These are phyloP conservation scores for Lasiodiplodia sp. DNA, from an alignment of 2,329 filamentous ascomycete genomes.

Conservation along the genomic window DNA sequence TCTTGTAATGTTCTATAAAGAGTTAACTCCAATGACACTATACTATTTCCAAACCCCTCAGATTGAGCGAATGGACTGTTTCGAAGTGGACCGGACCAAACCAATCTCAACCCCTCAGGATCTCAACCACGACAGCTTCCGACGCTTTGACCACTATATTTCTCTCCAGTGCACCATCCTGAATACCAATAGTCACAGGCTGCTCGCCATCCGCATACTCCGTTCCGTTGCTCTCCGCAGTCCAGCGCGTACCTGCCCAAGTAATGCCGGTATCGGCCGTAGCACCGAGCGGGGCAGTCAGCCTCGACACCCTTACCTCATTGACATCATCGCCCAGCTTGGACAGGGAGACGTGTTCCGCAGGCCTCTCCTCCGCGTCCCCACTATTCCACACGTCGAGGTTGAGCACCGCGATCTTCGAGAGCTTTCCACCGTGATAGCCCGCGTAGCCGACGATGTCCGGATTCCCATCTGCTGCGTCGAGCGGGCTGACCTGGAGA, in stretches of 20 bases:
- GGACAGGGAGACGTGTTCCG: neutral
- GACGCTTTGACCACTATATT: neutral
- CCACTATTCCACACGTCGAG: neutral
- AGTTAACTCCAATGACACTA: neutral
- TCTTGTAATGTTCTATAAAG: neutral
- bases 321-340: neutral
- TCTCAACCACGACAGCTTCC: neutral
- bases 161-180: neutral
- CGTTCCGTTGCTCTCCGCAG: neutral
- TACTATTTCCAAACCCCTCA: neutral
- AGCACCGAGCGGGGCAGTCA: neutral
- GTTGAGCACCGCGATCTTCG: slow-evolving; percentile 3
- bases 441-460: neutral
- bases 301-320: neutral
- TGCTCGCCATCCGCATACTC: neutral
- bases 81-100: no score
- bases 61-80: neutral
- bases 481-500: neutral
- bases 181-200: neutral
- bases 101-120: neutral
- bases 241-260: neutral
- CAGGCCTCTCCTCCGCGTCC: neutral
- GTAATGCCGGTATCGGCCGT: neutral
- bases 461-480: neutral
- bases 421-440: neutral